phyloP scores from a whole-genome alignment of 1,139 yeast genomes.

The Geotrichum aggregatum region DNA sequence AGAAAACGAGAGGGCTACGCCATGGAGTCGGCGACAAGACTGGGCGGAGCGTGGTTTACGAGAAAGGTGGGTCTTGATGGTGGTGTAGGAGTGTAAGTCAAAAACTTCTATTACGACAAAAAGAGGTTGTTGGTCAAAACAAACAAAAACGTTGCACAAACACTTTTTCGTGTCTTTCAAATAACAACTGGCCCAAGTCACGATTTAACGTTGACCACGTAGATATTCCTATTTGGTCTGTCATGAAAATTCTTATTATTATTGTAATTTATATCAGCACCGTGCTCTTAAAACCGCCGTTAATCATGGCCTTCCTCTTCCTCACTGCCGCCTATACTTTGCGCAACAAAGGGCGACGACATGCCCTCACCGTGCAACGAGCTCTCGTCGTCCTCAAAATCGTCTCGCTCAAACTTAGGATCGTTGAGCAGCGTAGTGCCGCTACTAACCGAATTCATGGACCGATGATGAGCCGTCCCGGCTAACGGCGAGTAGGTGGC shows the following conservation, averaged over 20 bases:
- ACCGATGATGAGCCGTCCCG: not conserved
- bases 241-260: constrained; percentile 1
- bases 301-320: not conserved
- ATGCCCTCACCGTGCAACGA: not conserved
- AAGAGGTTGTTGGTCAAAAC: constrained; percentile 5
- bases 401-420: constrained; percentile 1
- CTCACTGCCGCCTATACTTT: not conserved
- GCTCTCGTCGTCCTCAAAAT: not conserved
- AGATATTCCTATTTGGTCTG: not conserved
- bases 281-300: too few relatives aligned
- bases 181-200: too few relatives aligned
- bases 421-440: not conserved
- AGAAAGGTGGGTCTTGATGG: not conserved
- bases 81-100: constrained; percentile 3
- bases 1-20: constrained; percentile 1
- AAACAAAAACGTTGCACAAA: not conserved
- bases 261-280: not conserved
- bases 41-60: not conserved
- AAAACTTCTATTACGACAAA: not conserved
- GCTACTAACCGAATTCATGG: constrained; percentile 2
- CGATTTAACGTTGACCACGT: too few relatives aligned
- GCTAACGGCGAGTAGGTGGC: constrained; percentile 5
- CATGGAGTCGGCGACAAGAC: not conserved
- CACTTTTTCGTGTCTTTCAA: too few relatives aligned
- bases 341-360: not conserved